A percentile compares a stretch with the other conserved stretches of the same genome.
These are phyloP conservation scores for Salvia rosmarinus DNA, from an alignment of 257 asterid genomes.

Conservation along the genomic window DNA sequence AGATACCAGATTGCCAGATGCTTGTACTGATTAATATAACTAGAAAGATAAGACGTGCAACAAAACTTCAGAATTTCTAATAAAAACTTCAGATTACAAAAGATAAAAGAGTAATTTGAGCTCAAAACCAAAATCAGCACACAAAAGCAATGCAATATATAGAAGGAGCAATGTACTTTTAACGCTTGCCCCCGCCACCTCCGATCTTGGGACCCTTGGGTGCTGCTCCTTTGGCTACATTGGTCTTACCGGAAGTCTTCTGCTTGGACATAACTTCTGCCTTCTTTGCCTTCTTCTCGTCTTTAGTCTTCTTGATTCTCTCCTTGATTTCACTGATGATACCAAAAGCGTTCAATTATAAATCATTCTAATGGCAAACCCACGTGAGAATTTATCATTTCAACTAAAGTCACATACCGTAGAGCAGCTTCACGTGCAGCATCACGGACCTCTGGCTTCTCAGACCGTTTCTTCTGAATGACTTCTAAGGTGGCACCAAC, in stretches of 20 bases:
- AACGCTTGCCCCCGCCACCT: slow-evolving; percentile 90
- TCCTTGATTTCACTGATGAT: slow-evolving; percentile 86
- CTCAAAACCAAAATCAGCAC: neutral
- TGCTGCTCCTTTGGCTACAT: slow-evolving; percentile 54
- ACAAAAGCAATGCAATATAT: neutral
- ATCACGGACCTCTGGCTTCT: slow-evolving; percentile 90
- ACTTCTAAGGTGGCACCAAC: slow-evolving; percentile 94
- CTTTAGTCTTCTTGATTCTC: slow-evolving; percentile 86
- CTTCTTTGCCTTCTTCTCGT: slow-evolving; percentile 89
- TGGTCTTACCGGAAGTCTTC: slow-evolving; percentile 52
- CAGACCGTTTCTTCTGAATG: slow-evolving; percentile 78
- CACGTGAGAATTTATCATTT: neutral
- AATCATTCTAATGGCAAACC: neutral
- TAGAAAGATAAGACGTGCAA: no score
- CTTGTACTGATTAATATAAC: no score
- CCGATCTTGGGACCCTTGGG: slow-evolving; percentile 83
- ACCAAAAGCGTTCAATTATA: neutral
- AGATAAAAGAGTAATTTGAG: slow-evolving; percentile 17
- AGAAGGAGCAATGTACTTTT: neutral
- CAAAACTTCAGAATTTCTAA: neutral
- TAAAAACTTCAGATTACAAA: no score
- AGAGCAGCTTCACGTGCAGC: slow-evolving; percentile 96
- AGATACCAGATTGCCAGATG: no score
- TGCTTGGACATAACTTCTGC: slow-evolving; percentile 72
- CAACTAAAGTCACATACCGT: slow-evolving; percentile 51